Conservation (phyloP, 192 early-diverging fungal genomes). For the Dispira simplex region DNA sequence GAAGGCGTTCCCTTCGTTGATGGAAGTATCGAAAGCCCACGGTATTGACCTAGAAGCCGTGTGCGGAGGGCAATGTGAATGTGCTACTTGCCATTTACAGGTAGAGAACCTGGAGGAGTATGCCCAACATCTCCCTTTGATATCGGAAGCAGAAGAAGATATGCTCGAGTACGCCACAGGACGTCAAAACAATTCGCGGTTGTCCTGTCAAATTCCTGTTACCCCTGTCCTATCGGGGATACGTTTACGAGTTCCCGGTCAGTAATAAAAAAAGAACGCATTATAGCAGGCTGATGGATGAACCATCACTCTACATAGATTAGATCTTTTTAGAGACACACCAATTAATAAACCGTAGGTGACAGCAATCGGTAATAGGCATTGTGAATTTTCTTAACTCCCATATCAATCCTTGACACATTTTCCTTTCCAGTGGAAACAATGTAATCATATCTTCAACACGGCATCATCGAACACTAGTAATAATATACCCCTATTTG, state of each 20-base stretch:
- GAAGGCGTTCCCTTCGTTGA: background rate
- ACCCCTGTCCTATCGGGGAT: conserved; percentile 20
- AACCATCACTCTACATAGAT: too few relatives aligned
- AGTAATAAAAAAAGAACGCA: background rate
- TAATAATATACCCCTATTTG: too few relatives aligned
- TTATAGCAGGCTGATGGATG: too few relatives aligned
- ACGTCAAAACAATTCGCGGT: conserved; percentile 18
- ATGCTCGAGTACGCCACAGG: conserved; percentile 40
- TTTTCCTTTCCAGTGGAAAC: too few relatives aligned
- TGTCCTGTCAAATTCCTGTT: conserved; percentile 24
- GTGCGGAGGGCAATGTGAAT: conserved; percentile 41
- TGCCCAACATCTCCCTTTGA: conserved; percentile 18
- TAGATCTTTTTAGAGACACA: too few relatives aligned
- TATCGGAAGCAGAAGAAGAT: conserved; percentile 37
- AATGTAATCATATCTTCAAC: too few relatives aligned
- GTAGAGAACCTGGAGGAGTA: conserved; percentile 22
- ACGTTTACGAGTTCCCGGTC: background rate
- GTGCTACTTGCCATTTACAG: conserved; percentile 43
- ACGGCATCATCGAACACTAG: too few relatives aligned
- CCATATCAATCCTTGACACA: too few relatives aligned
- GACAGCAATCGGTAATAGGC: too few relatives aligned
- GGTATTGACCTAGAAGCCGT: conserved; percentile 34
- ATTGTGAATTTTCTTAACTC: too few relatives aligned
- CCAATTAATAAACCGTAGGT: too few relatives aligned
- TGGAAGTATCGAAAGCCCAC: conserved; percentile 28